Evolutionary conservation across 768 basidiomycete species (phyloP).

Genomic region (Calvatia gigantea): DNA sequence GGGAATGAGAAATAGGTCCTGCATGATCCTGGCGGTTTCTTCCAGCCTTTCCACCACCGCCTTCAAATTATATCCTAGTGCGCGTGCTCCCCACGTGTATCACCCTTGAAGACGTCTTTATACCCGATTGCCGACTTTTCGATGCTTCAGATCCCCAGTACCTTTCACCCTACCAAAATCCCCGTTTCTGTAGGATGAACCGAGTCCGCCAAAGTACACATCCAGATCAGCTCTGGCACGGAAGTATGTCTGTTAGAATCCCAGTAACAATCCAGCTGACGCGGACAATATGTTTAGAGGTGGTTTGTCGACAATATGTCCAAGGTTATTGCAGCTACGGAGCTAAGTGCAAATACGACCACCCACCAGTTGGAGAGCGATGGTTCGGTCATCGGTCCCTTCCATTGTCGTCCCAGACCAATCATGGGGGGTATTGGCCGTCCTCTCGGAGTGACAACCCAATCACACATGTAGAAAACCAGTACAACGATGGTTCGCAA

Average conservation of each 20-base stretch:
- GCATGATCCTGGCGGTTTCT: neutral
- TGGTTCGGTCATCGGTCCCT: neutral
- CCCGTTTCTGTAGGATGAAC: neutral
- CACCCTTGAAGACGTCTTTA: conserved; percentile 12
- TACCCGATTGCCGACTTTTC: conserved; percentile 1
- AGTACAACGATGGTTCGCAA: neutral
- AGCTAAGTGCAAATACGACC: conserved; percentile 8
- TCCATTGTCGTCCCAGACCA: neutral
- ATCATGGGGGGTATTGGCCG: neutral
- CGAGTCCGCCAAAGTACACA: neutral
- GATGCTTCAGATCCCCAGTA: conserved; percentile 2
- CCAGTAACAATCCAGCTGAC: neutral
- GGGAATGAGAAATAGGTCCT: neutral
- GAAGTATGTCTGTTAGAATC: neutral
- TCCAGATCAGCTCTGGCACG: conserved; percentile 5
- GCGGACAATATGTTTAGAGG: neutral
- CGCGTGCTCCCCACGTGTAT: conserved; percentile 14
- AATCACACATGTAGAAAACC: neutral
- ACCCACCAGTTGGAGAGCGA: conserved; percentile 5
- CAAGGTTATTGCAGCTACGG: conserved; percentile 12
- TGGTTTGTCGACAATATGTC: conserved; percentile 10
- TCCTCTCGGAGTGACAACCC: neutral
- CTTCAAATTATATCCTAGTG: conserved; percentile 10
- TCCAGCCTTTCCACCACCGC: neutral
- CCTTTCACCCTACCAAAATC: neutral